Evolutionary conservation across 1,284 basidiomycete genomes (phyloP), one percentile per base, ranked within the genome.

Genomic region (Ceratobasidium sp.): DNA sequence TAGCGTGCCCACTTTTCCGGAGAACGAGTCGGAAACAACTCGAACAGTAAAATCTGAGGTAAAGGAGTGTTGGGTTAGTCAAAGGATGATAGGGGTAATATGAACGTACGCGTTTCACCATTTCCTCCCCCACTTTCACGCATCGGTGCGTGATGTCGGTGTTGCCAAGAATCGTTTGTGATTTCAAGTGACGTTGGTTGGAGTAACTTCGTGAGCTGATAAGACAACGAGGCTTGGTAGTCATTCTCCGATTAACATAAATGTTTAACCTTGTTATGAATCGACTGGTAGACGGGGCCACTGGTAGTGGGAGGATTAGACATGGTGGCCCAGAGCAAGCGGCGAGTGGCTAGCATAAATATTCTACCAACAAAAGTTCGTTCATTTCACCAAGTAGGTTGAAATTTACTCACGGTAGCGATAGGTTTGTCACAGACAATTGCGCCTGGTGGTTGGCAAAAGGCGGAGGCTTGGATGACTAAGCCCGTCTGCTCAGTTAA

Each of bases 61-160:
- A 43, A 43, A 40, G 42, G 34, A 31, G 35, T 31, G 47, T 31
- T n/a, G 43, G 20, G 56, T 27, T 71, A 35, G 15, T 13, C n/a
- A 15, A n/a, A 57, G 29, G 43, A 20, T n/a, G 35, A 67, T 35
- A 53, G 35, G 53, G 57, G 38, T 42, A 17, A 52, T 25, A 42
- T 43, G 47, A 42, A 84, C 88, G 74, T 81, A 92, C 90, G 91
- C 40, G 91, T 91, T 77, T 86, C 86, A 49, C 85, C 86, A 74
- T 81, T 85, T 47, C 83, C 84, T 72, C 83, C 86, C 65, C 82
- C 85, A 77, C 85, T 81, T 60, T 83, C 85, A 75, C 84, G 82
- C 91, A 92, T 92, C 56, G 90, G 80, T 60, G 83, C 82, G 78
- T 92, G 90, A 79, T 91, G 87, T 74, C 87, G 83, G 78, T 92